These are phyloP conservation scores for Afroboletus lepidellus DNA, from an alignment of 1,284 basidiomycete genomes.

Conservation along the genomic window DNA sequence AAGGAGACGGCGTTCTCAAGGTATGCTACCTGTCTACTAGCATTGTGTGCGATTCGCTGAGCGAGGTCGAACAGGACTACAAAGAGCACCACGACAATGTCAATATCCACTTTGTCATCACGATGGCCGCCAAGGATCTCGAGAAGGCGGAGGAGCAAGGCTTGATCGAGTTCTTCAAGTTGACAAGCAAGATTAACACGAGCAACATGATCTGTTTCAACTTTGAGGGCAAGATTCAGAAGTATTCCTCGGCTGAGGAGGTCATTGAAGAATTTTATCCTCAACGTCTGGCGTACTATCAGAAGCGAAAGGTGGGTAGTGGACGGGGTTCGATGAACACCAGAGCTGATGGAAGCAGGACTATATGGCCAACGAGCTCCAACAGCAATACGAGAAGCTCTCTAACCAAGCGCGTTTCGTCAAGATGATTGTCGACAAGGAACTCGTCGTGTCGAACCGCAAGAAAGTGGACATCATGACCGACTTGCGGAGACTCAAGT, in stretches of 20 bases:
- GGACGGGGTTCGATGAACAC: neutral
- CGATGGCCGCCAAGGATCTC: slow-evolving; percentile 79
- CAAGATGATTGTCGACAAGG: slow-evolving; percentile 89
- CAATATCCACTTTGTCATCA: slow-evolving; percentile 88
- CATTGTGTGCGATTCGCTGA: neutral
- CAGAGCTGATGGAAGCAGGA: slow-evolving; percentile 51
- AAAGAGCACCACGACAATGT: slow-evolving; percentile 95
- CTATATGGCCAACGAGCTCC: slow-evolving; percentile 82
- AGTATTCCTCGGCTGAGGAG: slow-evolving; percentile 87
- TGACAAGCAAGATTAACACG: slow-evolving; percentile 81
- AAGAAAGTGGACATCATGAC: slow-evolving; percentile 86
- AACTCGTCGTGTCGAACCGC: slow-evolving; percentile 90
- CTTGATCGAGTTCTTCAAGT: slow-evolving; percentile 89
- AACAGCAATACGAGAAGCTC: slow-evolving; percentile 79
- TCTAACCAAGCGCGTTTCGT: slow-evolving; percentile 98
- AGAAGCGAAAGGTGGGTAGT: slow-evolving; percentile 81
- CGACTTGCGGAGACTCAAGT: slow-evolving; percentile 83
- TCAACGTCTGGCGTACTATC: slow-evolving; percentile 86
- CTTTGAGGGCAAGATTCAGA: slow-evolving; percentile 94
- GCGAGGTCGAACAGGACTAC: slow-evolving; percentile 66
- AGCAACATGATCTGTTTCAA: slow-evolving; percentile 99
- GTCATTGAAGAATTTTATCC: slow-evolving; percentile 95
- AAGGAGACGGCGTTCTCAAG: slow-evolving; percentile 68
- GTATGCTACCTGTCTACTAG: slow-evolving; percentile 33
- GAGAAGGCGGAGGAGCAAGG: slow-evolving; percentile 90